Evolutionary conservation across 768 basidiomycete species (phyloP), one percentile per base, ranked within the genome.

Genomic region (Boletus vinaceobasis): DNA sequence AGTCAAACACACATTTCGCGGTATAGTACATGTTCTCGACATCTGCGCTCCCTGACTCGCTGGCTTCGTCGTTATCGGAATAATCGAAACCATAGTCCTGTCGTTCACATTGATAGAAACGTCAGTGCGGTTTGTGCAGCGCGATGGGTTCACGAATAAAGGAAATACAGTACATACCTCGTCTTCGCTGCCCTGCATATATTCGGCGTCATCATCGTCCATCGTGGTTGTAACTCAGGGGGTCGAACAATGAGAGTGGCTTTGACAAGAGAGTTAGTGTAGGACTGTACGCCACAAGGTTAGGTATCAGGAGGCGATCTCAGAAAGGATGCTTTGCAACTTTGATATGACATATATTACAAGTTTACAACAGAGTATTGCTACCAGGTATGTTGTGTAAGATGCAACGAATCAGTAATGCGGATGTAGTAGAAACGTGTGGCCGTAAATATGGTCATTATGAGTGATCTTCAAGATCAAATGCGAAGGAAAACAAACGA

Each of bases 21-120:
- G 87, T 89, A 71, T 98, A 98, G 74, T 99, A 99, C 83, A 94
- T 85, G 68, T 99, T 99, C 76, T 99, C 97, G 43, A 97, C 85
- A 73, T 97, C 95, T 26, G 85, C 89, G 50, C 84, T 90, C 46
- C 82, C 88, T 1, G 84, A 79, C 62, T 89, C 89, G 52, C 91
- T 84, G 29, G 81, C 90, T 29, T 90, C 90, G 35, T 90, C 92
- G 48, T 83, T 87, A 71, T 93, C 95, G 40, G 94, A 95, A 73
- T 98, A 99, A 72, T 94, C 92, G 71, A 98, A 98, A 61, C 84
- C 93, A 73, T 97, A 97, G 65, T 93, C 93, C 92, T 94, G 66
- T 53, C 36, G 29, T 55, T 66, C 21, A 55, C 8, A 53, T 43
- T 8, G 37, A 32, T 29, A 10, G 17, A 19, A 52, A 32, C 1